phyloP scores from a whole-genome alignment of 2,329 filamentous ascomycete species.

The Chrysoporthe austroafricana region DNA sequence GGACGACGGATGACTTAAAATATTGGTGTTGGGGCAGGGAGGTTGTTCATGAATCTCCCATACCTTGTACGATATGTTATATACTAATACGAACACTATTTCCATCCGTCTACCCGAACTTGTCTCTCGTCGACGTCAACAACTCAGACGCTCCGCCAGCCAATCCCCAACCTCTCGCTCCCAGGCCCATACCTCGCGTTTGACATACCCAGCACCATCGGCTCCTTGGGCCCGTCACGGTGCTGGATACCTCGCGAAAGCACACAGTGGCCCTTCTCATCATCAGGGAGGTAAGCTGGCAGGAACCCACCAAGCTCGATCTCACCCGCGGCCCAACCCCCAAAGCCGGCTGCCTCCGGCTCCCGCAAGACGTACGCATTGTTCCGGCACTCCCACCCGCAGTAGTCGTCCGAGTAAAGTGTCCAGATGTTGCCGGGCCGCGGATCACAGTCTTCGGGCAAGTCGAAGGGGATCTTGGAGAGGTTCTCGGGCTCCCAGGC shows the following conservation, averaged over 20 bases:
- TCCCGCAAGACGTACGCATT: slow-evolving; percentile 21
- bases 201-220: slow-evolving; percentile 29
- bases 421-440: slow-evolving; percentile 27
- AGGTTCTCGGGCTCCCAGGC: slow-evolving; percentile 30
- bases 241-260: not conserved
- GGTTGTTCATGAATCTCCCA: not conserved
- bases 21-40: not conserved
- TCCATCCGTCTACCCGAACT: not conserved
- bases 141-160: slow-evolving; percentile 30
- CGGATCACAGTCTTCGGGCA: slow-evolving; percentile 32
- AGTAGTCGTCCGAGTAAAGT: slow-evolving; percentile 31
- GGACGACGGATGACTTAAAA: not conserved
- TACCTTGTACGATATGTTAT: not conserved
- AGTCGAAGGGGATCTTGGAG: slow-evolving; percentile 30
- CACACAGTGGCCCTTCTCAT: slow-evolving; percentile 7
- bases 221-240: not conserved
- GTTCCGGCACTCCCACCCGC: slow-evolving; percentile 38
- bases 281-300: slow-evolving; percentile 17
- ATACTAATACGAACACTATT: not conserved
- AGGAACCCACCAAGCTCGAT: not conserved
- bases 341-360: not conserved
- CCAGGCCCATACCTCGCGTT: slow-evolving; percentile 31
- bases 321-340: not conserved
- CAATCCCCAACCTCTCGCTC: slow-evolving; percentile 30
- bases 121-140: not conserved